These are phyloP conservation scores for Pleurotus eryngii DNA, from an alignment of 768 basidiomycete genomes.

Conservation along the genomic window DNA sequence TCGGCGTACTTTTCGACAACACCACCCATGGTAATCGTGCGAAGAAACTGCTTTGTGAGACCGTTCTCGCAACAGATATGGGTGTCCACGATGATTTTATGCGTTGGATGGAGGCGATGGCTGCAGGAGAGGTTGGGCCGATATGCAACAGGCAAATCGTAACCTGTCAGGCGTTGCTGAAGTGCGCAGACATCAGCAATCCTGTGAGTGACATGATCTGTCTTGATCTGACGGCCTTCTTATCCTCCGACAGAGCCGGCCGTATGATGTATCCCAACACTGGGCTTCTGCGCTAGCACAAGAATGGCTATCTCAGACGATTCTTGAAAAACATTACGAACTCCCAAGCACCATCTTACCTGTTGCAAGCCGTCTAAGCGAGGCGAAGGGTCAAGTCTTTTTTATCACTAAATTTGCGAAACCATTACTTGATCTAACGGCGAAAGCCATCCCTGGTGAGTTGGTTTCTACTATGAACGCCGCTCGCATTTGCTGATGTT, in stretches of 20 bases:
- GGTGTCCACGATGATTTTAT: constrained; percentile 86
- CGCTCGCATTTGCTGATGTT: background rate
- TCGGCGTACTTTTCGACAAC: constrained; percentile 65
- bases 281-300: constrained; percentile 88
- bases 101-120: constrained; percentile 50
- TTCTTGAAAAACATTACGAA: constrained; percentile 76
- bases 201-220: constrained; percentile 59
- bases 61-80: constrained; percentile 95
- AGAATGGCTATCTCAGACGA: constrained; percentile 90
- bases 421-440: constrained; percentile 78
- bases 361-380: constrained; percentile 46
- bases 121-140: constrained; percentile 34
- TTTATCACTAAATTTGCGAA: constrained; percentile 83
- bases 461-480: background rate
- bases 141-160: constrained; percentile 53
- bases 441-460: constrained; percentile 72
- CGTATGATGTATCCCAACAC: constrained; percentile 84
- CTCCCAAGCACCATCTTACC: constrained; percentile 60
- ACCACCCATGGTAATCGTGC: constrained; percentile 45
- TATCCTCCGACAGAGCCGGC: constrained; percentile 64
- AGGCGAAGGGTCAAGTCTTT: constrained; percentile 82
- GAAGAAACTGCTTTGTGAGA: constrained; percentile 72
- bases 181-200: constrained; percentile 98
- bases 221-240: constrained; percentile 2
- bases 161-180: constrained; percentile 87